Evolutionary conservation across 1,139 yeast genomes (phyloP).

Genomic region (Saccharomyces hybrid): DNA sequence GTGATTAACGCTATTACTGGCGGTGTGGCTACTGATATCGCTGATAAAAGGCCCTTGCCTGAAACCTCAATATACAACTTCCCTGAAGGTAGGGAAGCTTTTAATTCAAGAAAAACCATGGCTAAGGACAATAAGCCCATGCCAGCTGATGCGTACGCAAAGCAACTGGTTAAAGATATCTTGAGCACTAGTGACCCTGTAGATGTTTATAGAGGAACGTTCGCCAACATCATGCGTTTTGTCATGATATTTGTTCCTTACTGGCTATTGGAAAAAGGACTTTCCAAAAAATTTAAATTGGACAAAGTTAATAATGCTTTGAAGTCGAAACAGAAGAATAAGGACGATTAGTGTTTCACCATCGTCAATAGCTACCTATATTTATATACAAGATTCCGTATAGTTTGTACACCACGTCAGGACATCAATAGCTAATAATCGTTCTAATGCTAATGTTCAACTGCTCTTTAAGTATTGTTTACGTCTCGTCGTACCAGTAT

Average conservation of each 20-base stretch:
- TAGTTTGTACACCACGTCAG: background rate
- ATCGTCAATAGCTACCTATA: background rate
- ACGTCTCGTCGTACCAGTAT: background rate
- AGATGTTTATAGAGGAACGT: slow-evolving; percentile 50
- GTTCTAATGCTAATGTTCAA: background rate
- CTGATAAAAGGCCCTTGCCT: slow-evolving; percentile 51
- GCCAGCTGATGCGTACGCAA: slow-evolving; percentile 49
- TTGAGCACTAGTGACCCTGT: slow-evolving; percentile 35
- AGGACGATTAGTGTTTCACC: background rate
- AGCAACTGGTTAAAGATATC: slow-evolving; percentile 44
- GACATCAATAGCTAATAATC: background rate
- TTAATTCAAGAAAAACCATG: slow-evolving; percentile 51
- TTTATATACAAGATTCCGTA: background rate
- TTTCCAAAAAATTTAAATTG: slow-evolving; percentile 45
- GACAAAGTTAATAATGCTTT: slow-evolving; percentile 29
- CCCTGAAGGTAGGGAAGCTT: slow-evolving; percentile 43
- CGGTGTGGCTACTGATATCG: slow-evolving; percentile 56
- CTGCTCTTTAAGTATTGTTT: background rate
- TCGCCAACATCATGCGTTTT: slow-evolving; percentile 37
- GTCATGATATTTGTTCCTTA: slow-evolving; percentile 38
- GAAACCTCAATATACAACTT: slow-evolving; percentile 46
- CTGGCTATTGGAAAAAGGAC: slow-evolving; percentile 39
- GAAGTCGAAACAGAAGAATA: slow-evolving; percentile 9
- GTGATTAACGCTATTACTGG: slow-evolving; percentile 68
- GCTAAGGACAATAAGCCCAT: slow-evolving; percentile 54